Evolutionary conservation across 306 rosid genomes (phyloP).

Genomic region (Trifolium fragiferum): DNA sequence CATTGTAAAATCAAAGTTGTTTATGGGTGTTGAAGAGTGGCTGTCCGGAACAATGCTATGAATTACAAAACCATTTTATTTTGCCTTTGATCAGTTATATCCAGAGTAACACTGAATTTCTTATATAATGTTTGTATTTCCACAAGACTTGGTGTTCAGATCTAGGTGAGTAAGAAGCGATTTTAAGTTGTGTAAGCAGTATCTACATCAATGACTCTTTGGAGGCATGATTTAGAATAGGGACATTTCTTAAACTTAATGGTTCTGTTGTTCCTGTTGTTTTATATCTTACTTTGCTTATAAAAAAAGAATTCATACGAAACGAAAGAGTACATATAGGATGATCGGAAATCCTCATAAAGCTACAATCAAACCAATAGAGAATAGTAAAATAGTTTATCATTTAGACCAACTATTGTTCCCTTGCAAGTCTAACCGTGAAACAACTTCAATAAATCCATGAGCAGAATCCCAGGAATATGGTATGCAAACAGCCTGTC

Average conservation of each 20-base stretch:
- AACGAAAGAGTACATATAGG: not conserved
- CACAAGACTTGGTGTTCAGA: not conserved
- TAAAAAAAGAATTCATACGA: not conserved
- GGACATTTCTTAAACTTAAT: not conserved
- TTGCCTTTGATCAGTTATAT: not conserved
- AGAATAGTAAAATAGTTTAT: not conserved
- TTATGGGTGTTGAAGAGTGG: not conserved
- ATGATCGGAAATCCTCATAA: constrained; percentile 7
- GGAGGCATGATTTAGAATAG: constrained; percentile 11
- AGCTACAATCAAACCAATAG: not conserved
- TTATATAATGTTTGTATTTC: not conserved
- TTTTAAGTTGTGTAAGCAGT: not conserved
- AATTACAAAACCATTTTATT: not conserved
- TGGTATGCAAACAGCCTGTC: not conserved
- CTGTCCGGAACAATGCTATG: not conserved
- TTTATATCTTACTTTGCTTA: constrained; percentile 4
- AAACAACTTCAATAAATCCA: not conserved
- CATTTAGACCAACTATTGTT: not conserved
- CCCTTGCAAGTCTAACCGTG: constrained; percentile 1
- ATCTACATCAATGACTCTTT: not conserved
- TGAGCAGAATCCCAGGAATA: constrained; percentile 10
- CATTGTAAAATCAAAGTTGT: not conserved
- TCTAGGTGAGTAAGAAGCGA: not conserved
- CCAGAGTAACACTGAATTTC: not conserved
- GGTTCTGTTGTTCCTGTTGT: constrained; percentile 2